Evolutionary conservation across 2,329 filamentous ascomycete genomes (phyloP).

Genomic region (Talaromyces sp.): DNA sequence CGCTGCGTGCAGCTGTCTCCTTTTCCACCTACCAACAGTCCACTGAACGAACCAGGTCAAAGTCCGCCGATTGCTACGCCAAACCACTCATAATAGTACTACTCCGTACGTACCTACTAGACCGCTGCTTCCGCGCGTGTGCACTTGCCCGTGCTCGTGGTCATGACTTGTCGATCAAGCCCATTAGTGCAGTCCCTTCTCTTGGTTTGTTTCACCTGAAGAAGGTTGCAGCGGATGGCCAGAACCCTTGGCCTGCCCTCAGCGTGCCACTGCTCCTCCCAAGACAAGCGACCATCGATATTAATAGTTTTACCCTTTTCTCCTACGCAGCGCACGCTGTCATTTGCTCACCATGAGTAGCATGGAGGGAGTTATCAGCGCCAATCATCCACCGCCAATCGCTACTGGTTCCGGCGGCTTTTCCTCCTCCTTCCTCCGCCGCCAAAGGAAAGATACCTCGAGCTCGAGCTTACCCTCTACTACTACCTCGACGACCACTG

Average conservation of each 20-base stretch:
- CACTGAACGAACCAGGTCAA: not conserved
- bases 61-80: not conserved
- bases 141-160: conserved; percentile 16
- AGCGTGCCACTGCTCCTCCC: not conserved
- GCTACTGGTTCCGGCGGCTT: conserved; percentile 20
- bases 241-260: conserved; percentile 14
- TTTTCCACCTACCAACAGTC: not conserved
- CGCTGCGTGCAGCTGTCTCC: not conserved
- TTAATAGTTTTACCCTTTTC: not conserved
- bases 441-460: conserved; percentile 17
- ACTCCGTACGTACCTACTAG: not conserved
- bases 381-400: conserved; percentile 19
- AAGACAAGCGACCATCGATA: conserved; percentile 7
- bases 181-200: conserved; percentile 6
- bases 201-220: conserved; percentile 13
- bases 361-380: conserved; percentile 10
- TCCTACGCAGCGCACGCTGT: not conserved
- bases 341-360: conserved; percentile 11
- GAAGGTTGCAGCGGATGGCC: conserved; percentile 15
- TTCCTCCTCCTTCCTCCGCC: conserved; percentile 21
- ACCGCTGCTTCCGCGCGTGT: conserved; percentile 14
- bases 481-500: not conserved
- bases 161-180: conserved; percentile 14
- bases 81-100: not conserved
- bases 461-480: conserved; percentile 1